Conservation (phyloP, 331 rosid genomes). For the Arachis monticola region DNA sequence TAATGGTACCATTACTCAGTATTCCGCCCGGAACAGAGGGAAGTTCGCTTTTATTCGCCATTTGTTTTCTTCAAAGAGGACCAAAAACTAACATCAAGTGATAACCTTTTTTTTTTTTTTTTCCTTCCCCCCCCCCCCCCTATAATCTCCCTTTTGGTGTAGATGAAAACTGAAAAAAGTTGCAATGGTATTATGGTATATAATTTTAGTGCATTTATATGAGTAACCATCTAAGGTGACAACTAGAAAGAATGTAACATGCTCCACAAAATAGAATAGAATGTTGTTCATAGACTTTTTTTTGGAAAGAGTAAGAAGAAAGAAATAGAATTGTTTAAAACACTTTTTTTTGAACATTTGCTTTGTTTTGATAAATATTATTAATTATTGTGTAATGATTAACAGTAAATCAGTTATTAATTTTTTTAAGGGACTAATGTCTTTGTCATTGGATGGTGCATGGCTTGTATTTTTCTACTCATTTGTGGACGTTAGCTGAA, state of each 20-base stretch:
- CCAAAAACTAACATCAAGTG: conserved; percentile 70
- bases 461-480: not conserved
- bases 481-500: conserved; percentile 18
- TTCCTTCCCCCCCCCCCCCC: not conserved
- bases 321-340: conserved; percentile 35
- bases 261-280: conserved; percentile 39
- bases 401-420: no score
- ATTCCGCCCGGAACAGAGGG: conserved; percentile 75
- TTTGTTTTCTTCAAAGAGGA: conserved; percentile 82
- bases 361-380: conserved; percentile 24
- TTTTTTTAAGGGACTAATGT: not conserved
- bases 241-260: conserved; percentile 43
- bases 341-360: no score
- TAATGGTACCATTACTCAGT: conserved; percentile 67
- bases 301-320: conserved; percentile 41
- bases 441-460: not conserved
- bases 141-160: conserved; percentile 41
- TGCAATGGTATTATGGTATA: conserved; percentile 28
- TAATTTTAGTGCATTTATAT: conserved; percentile 41
- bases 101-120: conserved; percentile 38
- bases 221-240: conserved; percentile 45
- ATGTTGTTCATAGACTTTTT: conserved; percentile 47
- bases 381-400: conserved; percentile 12
- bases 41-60: conserved; percentile 91
- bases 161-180: conserved; percentile 29